Evolutionary conservation across 2,329 filamentous ascomycete genomes (phyloP), one percentile per base, ranked within the genome.

Genomic region (Hypoxylon sp.): DNA sequence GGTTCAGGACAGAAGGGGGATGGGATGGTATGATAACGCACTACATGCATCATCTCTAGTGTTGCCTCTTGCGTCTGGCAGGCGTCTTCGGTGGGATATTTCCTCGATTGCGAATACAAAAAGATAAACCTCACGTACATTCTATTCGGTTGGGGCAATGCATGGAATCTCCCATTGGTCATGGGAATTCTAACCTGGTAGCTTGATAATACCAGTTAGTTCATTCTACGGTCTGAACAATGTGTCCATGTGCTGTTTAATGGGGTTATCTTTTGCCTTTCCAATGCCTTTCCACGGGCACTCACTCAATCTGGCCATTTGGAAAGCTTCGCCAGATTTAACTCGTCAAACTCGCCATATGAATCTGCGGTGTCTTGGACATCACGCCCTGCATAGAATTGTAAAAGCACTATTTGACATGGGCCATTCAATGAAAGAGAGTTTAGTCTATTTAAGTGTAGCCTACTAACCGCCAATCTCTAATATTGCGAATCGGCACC

Each of bases 81-180:
- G 76, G 76, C 76, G 76, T 78, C 76, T 77, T 60, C 68, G 75
- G 76, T 74, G 74, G 75, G 75, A 71, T 63, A 72, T 66, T 75
- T 75, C 72, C 74, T 76, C 70, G 73, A 72, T 71, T 74, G 63
- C 63, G 59, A 73, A 72, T 69, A 60, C 49, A 60, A 41, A 32
- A 53, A 65, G 38, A 60, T 43, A 38, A 36, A 32, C 63, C 56
- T 57, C 56, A 69, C 56, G 66, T 51, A 46, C 38, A 57, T 65
- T 65, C 36, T 69, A 73, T 74, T 77, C 72, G 73, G 72, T 72
- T 70, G 65, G 69, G 73, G 69, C 25, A 48, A 68, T 74, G 73
- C 69, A 75, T 75, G 72, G 72, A 68, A 69, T 71, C 69, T 76
- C 74, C 72, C 73, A 72, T 70, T 43, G 72, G 64, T 71, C 67